Base-by-base conservation (phyloP, 768 basidiomycete species). In the Collybiopsis luxurians region DNA sequence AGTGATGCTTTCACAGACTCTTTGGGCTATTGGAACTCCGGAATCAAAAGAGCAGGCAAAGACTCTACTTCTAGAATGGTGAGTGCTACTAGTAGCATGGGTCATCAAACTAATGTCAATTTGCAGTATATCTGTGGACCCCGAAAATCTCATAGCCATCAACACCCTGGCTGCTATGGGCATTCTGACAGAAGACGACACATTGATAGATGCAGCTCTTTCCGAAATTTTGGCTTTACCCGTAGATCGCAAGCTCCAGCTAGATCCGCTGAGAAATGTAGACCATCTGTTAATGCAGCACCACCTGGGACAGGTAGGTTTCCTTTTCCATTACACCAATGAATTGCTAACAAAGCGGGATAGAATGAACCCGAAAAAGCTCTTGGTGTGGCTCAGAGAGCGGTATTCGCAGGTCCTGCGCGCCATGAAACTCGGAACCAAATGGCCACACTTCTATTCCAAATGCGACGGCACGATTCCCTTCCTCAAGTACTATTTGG, bases 91-190 rank as follows among this genome's bases (percentile, higher is more conserved):
- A 10, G 31, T 47, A 30, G 13, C 40, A 38, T 21, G 38, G 28
- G 43, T 27, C n/a, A 36, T 19, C 24, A 46, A 51, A 40, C 46
- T 62, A 21, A 57, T 49, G 31, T 28, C 43, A 15, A 51, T 53
- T 49, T 53, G 19, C 61, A 96, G 95, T 64, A 88, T 97, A 60
- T 78, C 86, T 0, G 70, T 78, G 24, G 90, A 96, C 66, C 80
- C 87, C 0, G 88, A 88, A 59, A 92, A 95, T 64, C 67, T 94
- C 49, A 77, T 81, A 53, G 92, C 92, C 1, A 89, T 96, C 68
- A 90, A 88, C 45, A 81, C 86, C 0, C 80, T 98, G 1, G 90
- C 90, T 0, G 90, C 89, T n/a, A 93, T 97, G 83, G 94, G 92
- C 11, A 85, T 94, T 55, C 71, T 95, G 53, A 87, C 87, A 2